phyloP scores from a whole-genome alignment of 2,329 filamentous ascomycete species.

The Orbilia blumenaviensis region DNA sequence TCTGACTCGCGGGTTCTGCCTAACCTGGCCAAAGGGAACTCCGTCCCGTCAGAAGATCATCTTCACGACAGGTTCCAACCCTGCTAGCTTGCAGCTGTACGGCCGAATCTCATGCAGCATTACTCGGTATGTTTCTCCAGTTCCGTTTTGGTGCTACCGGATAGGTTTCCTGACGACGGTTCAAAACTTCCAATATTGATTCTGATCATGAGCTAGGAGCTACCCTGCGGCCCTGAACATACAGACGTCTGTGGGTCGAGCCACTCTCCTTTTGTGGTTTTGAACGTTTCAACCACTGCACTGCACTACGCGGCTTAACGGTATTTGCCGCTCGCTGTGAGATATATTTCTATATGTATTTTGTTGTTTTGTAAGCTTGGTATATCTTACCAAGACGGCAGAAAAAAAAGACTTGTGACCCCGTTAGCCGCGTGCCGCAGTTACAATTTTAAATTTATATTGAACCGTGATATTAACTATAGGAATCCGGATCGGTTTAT shows the following conservation, averaged over 20 bases:
- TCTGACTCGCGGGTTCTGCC: slow-evolving; percentile 24
- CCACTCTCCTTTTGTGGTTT: not conserved
- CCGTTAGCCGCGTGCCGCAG: not conserved
- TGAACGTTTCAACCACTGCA: no score
- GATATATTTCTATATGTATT: not conserved
- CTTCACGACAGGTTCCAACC: slow-evolving; percentile 26
- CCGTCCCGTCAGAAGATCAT: slow-evolving; percentile 15
- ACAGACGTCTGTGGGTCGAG: slow-evolving; percentile 31
- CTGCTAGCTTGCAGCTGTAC: slow-evolving; percentile 22
- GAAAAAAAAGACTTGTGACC: not conserved
- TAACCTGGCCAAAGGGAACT: slow-evolving; percentile 21
- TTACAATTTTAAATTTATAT: not conserved
- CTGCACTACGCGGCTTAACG: no score
- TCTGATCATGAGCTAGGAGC: slow-evolving; percentile 36
- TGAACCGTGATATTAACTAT: not conserved
- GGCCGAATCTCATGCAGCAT: slow-evolving; percentile 8
- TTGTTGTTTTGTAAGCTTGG: slow-evolving; percentile 3
- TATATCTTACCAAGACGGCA: slow-evolving; percentile 16
- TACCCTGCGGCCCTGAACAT: slow-evolving; percentile 35
- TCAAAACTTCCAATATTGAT: slow-evolving; percentile 20
- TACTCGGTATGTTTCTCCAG: slow-evolving; percentile 1
- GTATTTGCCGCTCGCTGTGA: slow-evolving; percentile 5
- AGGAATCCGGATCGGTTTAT: not conserved
- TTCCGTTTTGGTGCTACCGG: slow-evolving; percentile 1
- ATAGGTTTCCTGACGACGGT: slow-evolving; percentile 18